These are phyloP conservation scores for Botryotinia convoluta DNA, from an alignment of 2,329 filamentous ascomycete genomes.

Conservation along the genomic window DNA sequence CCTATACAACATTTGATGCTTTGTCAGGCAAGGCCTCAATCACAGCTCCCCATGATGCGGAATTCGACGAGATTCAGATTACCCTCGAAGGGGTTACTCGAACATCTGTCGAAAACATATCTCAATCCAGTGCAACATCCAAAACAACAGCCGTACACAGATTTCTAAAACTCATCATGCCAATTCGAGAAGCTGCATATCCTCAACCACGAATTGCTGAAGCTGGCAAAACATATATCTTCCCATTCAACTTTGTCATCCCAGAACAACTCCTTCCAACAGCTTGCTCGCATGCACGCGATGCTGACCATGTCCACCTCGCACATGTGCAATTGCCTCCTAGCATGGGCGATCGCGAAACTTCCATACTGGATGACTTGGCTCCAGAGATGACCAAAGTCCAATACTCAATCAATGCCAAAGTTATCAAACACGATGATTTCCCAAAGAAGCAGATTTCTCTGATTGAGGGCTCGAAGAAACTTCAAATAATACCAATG, in stretches of 20 bases:
- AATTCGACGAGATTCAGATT: constrained; percentile 37
- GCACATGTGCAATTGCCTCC: constrained; percentile 37
- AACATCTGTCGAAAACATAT: constrained; percentile 36
- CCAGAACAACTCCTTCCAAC: constrained; percentile 36
- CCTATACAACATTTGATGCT: constrained; percentile 37
- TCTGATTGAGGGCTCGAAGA: constrained; percentile 31
- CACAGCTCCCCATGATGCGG: constrained; percentile 32
- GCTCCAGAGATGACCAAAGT: constrained; percentile 36
- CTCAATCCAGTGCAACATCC: constrained; percentile 28
- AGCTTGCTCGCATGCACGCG: constrained; percentile 32
- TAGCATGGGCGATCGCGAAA: constrained; percentile 34
- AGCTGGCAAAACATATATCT: constrained; percentile 35
- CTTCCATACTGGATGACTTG: constrained; percentile 32
- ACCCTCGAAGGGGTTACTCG: constrained; percentile 35
- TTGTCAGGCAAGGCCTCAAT: constrained; percentile 34
- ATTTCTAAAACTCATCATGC: constrained; percentile 38
- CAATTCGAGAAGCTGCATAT: constrained; percentile 34
- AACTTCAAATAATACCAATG: constrained; percentile 35
- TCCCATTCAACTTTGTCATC: constrained; percentile 39
- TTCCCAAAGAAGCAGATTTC: constrained; percentile 27
- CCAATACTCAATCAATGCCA: constrained; percentile 34
- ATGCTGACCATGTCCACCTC: constrained; percentile 33
- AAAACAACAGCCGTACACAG: constrained; percentile 35
- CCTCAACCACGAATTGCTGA: constrained; percentile 35
- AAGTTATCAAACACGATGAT: constrained; percentile 32